These are phyloP conservation scores for Pachysandra terminalis DNA, from an alignment of 164 flowering plant genomes.

Conservation along the genomic window DNA sequence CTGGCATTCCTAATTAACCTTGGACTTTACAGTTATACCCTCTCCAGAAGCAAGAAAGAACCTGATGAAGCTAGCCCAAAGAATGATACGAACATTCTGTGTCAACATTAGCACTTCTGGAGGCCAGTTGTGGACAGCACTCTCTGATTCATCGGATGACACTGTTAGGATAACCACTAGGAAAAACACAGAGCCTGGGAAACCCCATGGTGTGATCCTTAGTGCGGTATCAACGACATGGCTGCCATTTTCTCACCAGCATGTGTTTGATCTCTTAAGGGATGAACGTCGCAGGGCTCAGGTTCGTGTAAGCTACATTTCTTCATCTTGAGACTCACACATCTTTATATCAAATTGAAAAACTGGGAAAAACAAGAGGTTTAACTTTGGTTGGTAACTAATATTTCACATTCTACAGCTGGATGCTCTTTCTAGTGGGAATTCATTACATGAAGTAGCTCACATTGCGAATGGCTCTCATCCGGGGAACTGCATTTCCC, in stretches of 20 bases:
- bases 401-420: constrained; percentile 34
- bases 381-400: background rate
- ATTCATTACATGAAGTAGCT: constrained; percentile 33
- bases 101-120: constrained; percentile 56
- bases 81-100: constrained; percentile 81
- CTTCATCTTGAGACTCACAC: background rate
- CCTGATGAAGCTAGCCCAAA: constrained; percentile 77
- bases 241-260: constrained; percentile 69
- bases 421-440: constrained; percentile 46
- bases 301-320: constrained; percentile 30
- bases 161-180: constrained; percentile 80
- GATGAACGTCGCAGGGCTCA: constrained; percentile 78
- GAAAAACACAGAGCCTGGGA: constrained; percentile 73
- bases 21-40: constrained; percentile 57
- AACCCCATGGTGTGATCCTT: constrained; percentile 77
- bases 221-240: constrained; percentile 83
- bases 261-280: constrained; percentile 73
- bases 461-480: constrained; percentile 69
- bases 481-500: constrained; percentile 90
- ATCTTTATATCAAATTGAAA: background rate
- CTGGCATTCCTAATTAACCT: background rate
- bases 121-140: constrained; percentile 86
- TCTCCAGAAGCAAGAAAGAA: constrained; percentile 80
- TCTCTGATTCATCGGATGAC: constrained; percentile 64
- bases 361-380: background rate